Conservation (phyloP, 2,329 filamentous ascomycete species). For the Proliferodiscus dingleyae region DNA sequence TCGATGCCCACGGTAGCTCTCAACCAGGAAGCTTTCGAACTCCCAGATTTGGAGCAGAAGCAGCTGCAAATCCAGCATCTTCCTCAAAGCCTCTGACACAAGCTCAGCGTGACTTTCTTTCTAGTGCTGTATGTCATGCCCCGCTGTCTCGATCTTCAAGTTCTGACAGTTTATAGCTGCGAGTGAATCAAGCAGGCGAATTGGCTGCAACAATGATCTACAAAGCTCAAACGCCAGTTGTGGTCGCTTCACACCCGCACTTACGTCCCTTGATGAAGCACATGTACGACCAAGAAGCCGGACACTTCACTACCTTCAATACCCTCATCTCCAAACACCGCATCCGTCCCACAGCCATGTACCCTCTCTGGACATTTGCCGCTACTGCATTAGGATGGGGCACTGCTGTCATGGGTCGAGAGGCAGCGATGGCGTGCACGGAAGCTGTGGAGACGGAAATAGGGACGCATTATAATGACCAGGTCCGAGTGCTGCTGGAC, state of each 20-base stretch:
- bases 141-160: background rate
- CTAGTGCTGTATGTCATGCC: slow-evolving; percentile 56
- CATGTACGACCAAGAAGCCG: slow-evolving; percentile 96
- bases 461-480: slow-evolving; percentile 89
- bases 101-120: slow-evolving; percentile 69
- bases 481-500: slow-evolving; percentile 75
- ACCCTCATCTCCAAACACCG: slow-evolving; percentile 76
- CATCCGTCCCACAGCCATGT: slow-evolving; percentile 86
- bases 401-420: slow-evolving; percentile 81
- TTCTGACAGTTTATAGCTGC: slow-evolving; percentile 57
- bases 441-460: slow-evolving; percentile 99
- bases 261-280: slow-evolving; percentile 88
- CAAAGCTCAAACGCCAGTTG: slow-evolving; percentile 76
- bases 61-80: slow-evolving; percentile 14
- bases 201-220: slow-evolving; percentile 96
- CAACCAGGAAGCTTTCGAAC: slow-evolving; percentile 21
- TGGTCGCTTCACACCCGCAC: slow-evolving; percentile 76
- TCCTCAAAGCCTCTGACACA: slow-evolving; percentile 51
- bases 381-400: slow-evolving; percentile 82
- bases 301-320: slow-evolving; percentile 85
- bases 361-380: slow-evolving; percentile 79
- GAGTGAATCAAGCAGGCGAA: slow-evolving; percentile 96
- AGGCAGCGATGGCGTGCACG: slow-evolving; percentile 97
- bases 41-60: slow-evolving; percentile 32
- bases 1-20: slow-evolving; percentile 3